Base-by-base conservation (phyloP, 2,329 filamentous ascomycete species). In the Fusarium sp. region DNA sequence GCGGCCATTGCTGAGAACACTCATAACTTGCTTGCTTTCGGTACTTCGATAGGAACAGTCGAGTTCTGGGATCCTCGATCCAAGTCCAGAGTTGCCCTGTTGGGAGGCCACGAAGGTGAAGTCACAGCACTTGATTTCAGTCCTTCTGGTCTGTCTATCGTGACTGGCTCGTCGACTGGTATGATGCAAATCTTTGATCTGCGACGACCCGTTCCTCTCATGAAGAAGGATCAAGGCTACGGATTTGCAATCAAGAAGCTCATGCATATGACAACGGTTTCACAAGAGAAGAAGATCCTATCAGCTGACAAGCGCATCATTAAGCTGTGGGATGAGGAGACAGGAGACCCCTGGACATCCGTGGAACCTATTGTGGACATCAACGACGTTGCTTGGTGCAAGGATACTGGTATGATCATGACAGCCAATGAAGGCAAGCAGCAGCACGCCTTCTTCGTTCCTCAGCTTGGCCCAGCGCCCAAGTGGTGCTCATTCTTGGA, bases 401-500 rank as follows among this genome's bases (percentile, higher is more conserved):
- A 92, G 71, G 90, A 97, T 74, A 95, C 91, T 29, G 96, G 96
- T 59, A 99, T 99, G 94, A 86, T 99, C 20, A 85, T 99, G 57
- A 98, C 95, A 6, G 96, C 97, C 42, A 99, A 99, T 77, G 96
- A 99, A 83, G 97, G 96, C 62, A 91, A 94, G 74, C 94, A 97
- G 73, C 95, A 98, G 78, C 95, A 98, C 80, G 90, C 94, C 1
- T 98, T 98, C 83, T 96, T 98, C 79, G 92, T 98, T 55, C 95
- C 95, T 4, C 94, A 97, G 77, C 88, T 98, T 24, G 96, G 96
- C 3, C 94, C 95, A 0, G 95, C 96, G 2, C 97, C 96, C 1
- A 93, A 90, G 76, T 99, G 96, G 96, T 98, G 96, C 78, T 91
- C 92, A 5, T 98, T 98, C 88, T 84, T 99, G 68, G 97, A 99